These are phyloP conservation scores for Phytophthora chlamydospora DNA, from an alignment of 352 stramenopile genomes.

Conservation along the genomic window DNA sequence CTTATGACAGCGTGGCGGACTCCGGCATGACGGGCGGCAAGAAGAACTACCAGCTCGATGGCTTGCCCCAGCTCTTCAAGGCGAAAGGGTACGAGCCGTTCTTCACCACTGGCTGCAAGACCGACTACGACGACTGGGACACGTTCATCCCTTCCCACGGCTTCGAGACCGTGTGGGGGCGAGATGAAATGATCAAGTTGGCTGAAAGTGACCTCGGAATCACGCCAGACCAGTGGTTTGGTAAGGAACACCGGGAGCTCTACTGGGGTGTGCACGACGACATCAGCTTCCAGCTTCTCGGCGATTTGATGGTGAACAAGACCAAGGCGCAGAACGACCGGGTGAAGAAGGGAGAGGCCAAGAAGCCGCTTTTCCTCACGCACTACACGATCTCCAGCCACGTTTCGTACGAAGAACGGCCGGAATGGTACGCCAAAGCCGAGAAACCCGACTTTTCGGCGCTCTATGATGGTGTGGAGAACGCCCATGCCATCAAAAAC, in stretches of 20 bases:
- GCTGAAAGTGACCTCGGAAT: constrained; percentile 44
- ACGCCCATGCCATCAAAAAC: constrained; percentile 33
- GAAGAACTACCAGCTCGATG: constrained; percentile 29
- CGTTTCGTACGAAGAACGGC: constrained; percentile 38
- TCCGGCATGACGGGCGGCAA: constrained; percentile 37
- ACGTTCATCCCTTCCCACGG: constrained; percentile 50
- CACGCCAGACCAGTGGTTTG: constrained; percentile 35
- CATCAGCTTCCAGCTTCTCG: constrained; percentile 50
- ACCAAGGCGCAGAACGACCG: constrained; percentile 36
- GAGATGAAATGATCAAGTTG: constrained; percentile 46
- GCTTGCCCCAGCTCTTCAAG: constrained; percentile 54
- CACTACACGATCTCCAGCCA: constrained; percentile 70
- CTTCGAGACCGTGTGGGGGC: constrained; percentile 50
- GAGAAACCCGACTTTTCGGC: constrained; percentile 49
- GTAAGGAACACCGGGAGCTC: constrained; percentile 14
- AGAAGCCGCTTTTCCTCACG: constrained; percentile 56
- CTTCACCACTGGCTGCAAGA: constrained; percentile 49
- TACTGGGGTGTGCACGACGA: constrained; percentile 64
- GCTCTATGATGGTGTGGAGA: constrained; percentile 32
- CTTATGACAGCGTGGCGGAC: constrained; percentile 42
- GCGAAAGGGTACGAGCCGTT: constrained; percentile 50
- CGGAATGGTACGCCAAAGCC: constrained; percentile 38
- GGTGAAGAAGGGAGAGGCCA: constrained; percentile 20
- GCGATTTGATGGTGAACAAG: constrained; percentile 53
- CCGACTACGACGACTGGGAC: constrained; percentile 55